Evolutionary conservation across 805 yeast genomes (phyloP).

Genomic region (Zygoascus biomembranicola): DNA sequence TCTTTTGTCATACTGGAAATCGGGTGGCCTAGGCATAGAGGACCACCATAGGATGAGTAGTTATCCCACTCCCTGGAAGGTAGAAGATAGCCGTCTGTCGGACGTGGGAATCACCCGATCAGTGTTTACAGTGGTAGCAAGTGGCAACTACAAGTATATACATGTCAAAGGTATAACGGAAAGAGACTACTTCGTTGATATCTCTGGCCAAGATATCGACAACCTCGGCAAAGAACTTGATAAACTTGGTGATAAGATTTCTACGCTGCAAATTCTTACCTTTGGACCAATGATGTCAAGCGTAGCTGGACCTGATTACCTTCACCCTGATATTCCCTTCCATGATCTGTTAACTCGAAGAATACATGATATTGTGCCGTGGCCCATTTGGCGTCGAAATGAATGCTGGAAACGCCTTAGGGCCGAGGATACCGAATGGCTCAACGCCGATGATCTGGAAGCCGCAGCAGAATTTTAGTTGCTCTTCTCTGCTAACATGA

Average conservation of each 20-base stretch:
- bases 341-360: background rate
- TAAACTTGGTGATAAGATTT: too few species aligned
- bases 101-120: slow-evolving; percentile 32
- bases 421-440: slow-evolving; percentile 43
- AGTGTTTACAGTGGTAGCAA: slow-evolving; percentile 55
- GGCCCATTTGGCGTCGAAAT: slow-evolving; percentile 46
- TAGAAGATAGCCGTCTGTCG: background rate
- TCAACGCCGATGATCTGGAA: slow-evolving; percentile 26
- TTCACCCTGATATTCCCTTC: too few species aligned
- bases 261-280: background rate
- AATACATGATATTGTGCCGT: slow-evolving; percentile 17
- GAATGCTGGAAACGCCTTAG: slow-evolving; percentile 43
- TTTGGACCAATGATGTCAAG: background rate
- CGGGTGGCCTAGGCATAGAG: background rate
- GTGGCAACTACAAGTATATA: slow-evolving; percentile 55
- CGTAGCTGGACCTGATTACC: background rate
- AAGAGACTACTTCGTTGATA: slow-evolving; percentile 44
- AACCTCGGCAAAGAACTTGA: too few species aligned
- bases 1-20: slow-evolving; percentile 33
- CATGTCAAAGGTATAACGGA: slow-evolving; percentile 21
- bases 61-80: slow-evolving; percentile 3
- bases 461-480: background rate
- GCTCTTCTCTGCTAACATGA: too few species aligned
- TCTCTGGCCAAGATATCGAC: slow-evolving; percentile 14
- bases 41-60: background rate